Percentiles rank a stretch among this genome's conserved stretches.
These are phyloP conservation scores for Cochlearia excelsa DNA, from an alignment of 345 rosid genomes.

Conservation along the genomic window DNA sequence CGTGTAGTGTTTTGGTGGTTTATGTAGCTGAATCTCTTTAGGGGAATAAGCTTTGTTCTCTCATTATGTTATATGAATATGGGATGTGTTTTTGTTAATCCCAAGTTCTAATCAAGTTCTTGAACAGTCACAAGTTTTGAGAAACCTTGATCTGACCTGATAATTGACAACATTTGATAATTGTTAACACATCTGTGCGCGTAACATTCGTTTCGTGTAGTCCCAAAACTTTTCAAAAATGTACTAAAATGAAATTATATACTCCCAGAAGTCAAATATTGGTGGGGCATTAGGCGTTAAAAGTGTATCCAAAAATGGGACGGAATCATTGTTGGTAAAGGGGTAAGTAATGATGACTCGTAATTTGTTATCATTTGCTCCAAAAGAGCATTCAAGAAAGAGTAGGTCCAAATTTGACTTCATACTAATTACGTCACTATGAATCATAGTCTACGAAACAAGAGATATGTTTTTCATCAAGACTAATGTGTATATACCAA, in stretches of 20 bases:
- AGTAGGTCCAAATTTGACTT: conserved; percentile 9
- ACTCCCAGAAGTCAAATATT: conserved; percentile 18
- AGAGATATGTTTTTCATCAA: too few species aligned
- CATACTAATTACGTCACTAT: conserved; percentile 20
- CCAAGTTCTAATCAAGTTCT: conserved; percentile 21
- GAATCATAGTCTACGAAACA: too few species aligned
- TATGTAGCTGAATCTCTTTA: conserved; percentile 24
- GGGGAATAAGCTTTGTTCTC: conserved; percentile 28
- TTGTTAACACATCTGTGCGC: background rate
- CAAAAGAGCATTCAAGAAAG: conserved; percentile 14
- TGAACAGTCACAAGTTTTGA: background rate
- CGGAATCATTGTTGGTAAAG: conserved; percentile 29
- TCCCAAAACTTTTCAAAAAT: background rate
- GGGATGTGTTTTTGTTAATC: conserved; percentile 23
- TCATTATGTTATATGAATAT: conserved; percentile 3
- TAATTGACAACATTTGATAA: conserved; percentile 19
- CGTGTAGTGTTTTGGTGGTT: conserved; percentile 23
- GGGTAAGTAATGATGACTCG: conserved; percentile 28
- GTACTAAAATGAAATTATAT: background rate
- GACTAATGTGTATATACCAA: too few species aligned
- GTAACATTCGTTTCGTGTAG: background rate
- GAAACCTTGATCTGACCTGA: conserved; percentile 6
- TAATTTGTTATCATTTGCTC: conserved; percentile 21
- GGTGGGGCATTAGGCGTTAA: conserved; percentile 23
- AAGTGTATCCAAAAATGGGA: conserved; percentile 26